Percentiles rank a stretch among this genome's conserved stretches.
phyloP scores from a whole-genome alignment of 1,139 yeast genomes.

The Saccharomyces hybrid region DNA sequence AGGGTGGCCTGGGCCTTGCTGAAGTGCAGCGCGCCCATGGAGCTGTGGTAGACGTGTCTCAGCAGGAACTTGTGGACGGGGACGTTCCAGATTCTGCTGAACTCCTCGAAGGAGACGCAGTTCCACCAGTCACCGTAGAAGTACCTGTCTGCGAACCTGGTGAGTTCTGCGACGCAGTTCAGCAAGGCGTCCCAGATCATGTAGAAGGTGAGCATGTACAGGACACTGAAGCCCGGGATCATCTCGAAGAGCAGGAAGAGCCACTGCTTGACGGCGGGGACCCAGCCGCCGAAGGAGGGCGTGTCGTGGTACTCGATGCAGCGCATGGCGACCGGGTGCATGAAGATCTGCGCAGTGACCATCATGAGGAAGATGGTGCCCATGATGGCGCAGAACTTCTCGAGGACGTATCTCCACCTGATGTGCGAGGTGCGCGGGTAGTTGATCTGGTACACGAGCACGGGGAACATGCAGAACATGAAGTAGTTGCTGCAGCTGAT shows the following conservation, averaged over 20 bases:
- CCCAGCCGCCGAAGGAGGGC: slow-evolving; percentile 39
- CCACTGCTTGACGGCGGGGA: slow-evolving; percentile 43
- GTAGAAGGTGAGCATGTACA: slow-evolving; percentile 68
- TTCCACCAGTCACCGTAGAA: slow-evolving; percentile 97
- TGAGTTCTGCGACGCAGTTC: slow-evolving; percentile 75
- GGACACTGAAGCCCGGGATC: slow-evolving; percentile 64
- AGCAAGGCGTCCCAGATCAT: slow-evolving; percentile 86
- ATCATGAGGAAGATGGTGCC: slow-evolving; percentile 77
- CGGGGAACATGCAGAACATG: slow-evolving; percentile 72
- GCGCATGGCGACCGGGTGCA: slow-evolving; percentile 61
- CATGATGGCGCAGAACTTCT: slow-evolving; percentile 63
- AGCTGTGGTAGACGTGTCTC: slow-evolving; percentile 84
- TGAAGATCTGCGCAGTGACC: slow-evolving; percentile 59
- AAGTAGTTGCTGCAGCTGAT: slow-evolving; percentile 56
- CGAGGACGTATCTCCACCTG: slow-evolving; percentile 55
- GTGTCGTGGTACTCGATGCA: slow-evolving; percentile 36
- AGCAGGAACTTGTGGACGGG: slow-evolving; percentile 85
- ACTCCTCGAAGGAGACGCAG: slow-evolving; percentile 81
- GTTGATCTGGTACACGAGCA: slow-evolving; percentile 64
- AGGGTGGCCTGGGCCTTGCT: slow-evolving; percentile 58
- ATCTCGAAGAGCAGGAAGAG: slow-evolving; percentile 60
- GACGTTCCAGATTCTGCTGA: slow-evolving; percentile 82
- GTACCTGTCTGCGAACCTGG: slow-evolving; percentile 73
- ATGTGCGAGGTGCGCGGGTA: slow-evolving; percentile 65
- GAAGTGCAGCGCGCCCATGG: slow-evolving; percentile 62